Evolutionary conservation across 495 filamentous ascomycete genomes (phyloP), one percentile per base, ranked within the genome.

Genomic region (Aspergillus cavernicola): DNA sequence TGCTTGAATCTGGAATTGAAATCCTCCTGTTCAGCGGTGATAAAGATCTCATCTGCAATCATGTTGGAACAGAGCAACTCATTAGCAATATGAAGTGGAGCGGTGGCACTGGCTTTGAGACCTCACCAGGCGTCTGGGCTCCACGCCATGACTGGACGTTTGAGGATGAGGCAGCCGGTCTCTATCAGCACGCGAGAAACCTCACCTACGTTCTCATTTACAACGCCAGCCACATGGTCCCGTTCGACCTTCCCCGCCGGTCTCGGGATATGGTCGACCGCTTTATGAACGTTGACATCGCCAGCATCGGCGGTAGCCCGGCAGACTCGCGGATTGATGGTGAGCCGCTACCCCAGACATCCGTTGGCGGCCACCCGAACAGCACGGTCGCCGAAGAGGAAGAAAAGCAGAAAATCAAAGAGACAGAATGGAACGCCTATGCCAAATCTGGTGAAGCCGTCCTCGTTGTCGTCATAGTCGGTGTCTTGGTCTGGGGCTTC

Each of bases 151-250:
- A 95, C 62, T 98, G 93, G 95, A 88, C 87, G 4, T 97, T 97
- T 58, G 95, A 97, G 66, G 89, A 85, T 53, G 85, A 97, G 58
- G 74, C 86, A 0, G 93, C 92, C 15, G 93, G 93, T 33, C 85
- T 92, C 63, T 97, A 93, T 72, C 93, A 98, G 72, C 80, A 88
- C 67, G 93, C 93, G 2, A 84, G 95, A 44, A 97, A 97, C 64
- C 71, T 98, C 41, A 98, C 93, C 6, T 98, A 98, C 67, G 84
- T 97, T 11, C 76, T 93, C 24, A 95, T 97, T 71, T 92, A 95
- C 76, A 96, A 97, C 70, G 82, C 89, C 26, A 90, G 85, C 45
- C 93, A 98, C 66, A 98, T 98, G 93, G 93, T 97, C 3, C 93
- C 93, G 6, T 97, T 90, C 66, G 92, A 98, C 66, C 87, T 85